Conservation (phyloP, 169 alveolate genomes). For the Plasmodium cynomolgi region DNA sequence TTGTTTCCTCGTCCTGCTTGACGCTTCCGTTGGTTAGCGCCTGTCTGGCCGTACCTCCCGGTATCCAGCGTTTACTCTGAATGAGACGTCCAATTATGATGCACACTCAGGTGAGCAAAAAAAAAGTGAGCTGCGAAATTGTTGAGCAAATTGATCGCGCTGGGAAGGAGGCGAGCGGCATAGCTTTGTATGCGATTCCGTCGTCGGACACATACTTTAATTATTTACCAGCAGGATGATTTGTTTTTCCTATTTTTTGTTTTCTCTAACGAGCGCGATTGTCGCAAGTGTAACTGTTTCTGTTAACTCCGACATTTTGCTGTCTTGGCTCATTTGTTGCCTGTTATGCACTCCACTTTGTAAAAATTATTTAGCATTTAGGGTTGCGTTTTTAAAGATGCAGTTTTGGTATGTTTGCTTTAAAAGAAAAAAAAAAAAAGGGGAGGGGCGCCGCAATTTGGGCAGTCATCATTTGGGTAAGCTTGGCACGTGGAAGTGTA, state of each 20-base stretch:
- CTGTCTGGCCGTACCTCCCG: too few relatives aligned
- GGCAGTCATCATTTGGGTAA: background rate
- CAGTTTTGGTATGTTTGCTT: background rate
- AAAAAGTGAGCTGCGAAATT: background rate
- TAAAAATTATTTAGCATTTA: slow-evolving; percentile 41
- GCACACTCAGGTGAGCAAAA: background rate
- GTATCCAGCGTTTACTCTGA: background rate
- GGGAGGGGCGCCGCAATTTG: background rate
- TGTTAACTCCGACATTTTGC: background rate
- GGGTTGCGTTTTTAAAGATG: background rate
- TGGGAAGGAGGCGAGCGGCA: background rate
- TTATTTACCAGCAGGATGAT: background rate
- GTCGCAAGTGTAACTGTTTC: background rate
- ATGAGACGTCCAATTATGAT: background rate
- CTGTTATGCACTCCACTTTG: background rate
- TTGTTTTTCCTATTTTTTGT: background rate
- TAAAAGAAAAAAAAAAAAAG: background rate
- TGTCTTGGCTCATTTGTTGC: background rate
- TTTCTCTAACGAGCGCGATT: background rate
- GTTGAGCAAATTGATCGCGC: background rate
- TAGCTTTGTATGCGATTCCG: background rate
- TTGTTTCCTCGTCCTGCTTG: background rate
- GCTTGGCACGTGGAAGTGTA: background rate
- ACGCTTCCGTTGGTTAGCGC: background rate
- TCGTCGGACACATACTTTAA: background rate